Evolutionary conservation across 2,329 filamentous ascomycete species (phyloP), one percentile per base, ranked within the genome.

Genomic region (Phaeophleospora eucalypticola): DNA sequence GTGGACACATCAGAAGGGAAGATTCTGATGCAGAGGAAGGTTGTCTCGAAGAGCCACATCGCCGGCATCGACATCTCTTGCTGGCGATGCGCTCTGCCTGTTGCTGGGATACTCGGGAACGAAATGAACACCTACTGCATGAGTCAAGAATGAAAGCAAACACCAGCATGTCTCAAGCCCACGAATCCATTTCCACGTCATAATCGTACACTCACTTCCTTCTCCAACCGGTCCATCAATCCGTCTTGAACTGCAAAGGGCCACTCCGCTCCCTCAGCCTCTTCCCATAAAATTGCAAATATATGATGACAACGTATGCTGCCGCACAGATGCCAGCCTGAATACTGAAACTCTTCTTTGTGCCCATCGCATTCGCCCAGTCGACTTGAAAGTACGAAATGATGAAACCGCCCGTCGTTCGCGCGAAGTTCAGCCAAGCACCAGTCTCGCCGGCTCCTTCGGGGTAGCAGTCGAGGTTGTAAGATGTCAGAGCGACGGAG

Each of bases 361-460:
- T 49, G 0, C 50, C 50, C 37, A 45, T 43, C 1, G 45, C 34
- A 18, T 45, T 47, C 41, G 43, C 46, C 43, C 50, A 49, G 20
- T 41, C 36, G 18, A 49, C 46, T 20, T 49, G 50, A 21, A 41
- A 49, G 32, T 53, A 53, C 3, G 34, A 29, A 12, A 53, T 38
- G 29, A 47, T 45, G 36, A 53, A 49, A 3, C 46, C 50, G 10
- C 43, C 46, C 4, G 43, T 47, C 10, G 43, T 47, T 7, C 50
- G 42, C 12, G 50, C 40, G 21, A 49, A 46, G 21, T 53, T 45
- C 36, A 53, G 35, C 50, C 50, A 53, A 4, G 46, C 46, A 33
- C 38, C 43, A 4, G 36, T 35, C 41, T 53, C 46, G 8, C 46
- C 50, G 21, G 39, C 36, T 8, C 43, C 44, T 16, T 46, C 44